phyloP scores from a whole-genome alignment of 1,284 basidiomycete species.

The Hemileia vastatrix region DNA sequence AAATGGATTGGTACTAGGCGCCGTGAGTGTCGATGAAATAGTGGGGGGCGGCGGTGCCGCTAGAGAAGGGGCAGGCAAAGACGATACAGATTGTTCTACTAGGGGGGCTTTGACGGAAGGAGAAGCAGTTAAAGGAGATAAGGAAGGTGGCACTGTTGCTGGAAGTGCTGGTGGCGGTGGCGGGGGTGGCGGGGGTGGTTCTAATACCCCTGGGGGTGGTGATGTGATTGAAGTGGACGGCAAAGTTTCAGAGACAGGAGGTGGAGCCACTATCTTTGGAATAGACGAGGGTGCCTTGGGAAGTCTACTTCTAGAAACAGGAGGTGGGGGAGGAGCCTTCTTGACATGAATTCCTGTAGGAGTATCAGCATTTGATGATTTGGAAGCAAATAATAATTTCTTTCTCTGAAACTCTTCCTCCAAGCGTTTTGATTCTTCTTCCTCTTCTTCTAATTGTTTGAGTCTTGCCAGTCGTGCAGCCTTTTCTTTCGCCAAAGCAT shows the following conservation, averaged over 20 bases:
- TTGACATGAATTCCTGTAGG: conserved; percentile 23
- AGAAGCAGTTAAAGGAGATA: background rate
- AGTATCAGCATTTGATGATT: conserved; percentile 47
- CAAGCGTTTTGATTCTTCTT: conserved; percentile 58
- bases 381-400: conserved; percentile 43
- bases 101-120: background rate
- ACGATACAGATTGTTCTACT: conserved; percentile 39
- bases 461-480: conserved; percentile 38
- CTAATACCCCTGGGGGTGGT: conserved; percentile 34
- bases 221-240: conserved; percentile 45
- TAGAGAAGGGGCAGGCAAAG: conserved; percentile 33
- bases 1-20: conserved; percentile 32
- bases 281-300: conserved; percentile 37
- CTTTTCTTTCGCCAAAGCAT: conserved; percentile 64
- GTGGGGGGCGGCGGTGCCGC: conserved; percentile 38
- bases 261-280: conserved; percentile 43
- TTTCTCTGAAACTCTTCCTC: conserved; percentile 45
- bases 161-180: conserved; percentile 45
- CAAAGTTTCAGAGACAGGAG: conserved; percentile 48
- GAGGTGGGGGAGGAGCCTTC: conserved; percentile 31
- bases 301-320: conserved; percentile 28
- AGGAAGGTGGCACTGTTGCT: conserved; percentile 33
- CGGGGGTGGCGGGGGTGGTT: conserved; percentile 43
- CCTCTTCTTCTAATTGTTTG: conserved; percentile 47
- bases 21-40: conserved; percentile 31